Base-by-base conservation (phyloP, 2,329 filamentous ascomycete species). In the Orbilia ellipsospora region DNA sequence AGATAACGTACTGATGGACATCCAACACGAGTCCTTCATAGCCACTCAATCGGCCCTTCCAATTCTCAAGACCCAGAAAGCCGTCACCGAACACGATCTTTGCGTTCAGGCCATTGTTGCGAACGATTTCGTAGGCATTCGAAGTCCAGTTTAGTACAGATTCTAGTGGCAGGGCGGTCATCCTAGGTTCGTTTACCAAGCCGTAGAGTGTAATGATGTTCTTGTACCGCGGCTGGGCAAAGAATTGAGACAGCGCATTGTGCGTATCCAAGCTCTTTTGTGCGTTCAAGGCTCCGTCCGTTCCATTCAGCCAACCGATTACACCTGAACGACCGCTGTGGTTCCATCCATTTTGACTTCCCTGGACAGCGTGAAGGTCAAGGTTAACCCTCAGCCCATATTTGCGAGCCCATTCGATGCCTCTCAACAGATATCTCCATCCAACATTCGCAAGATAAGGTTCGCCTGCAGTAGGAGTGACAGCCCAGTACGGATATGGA, bases 1-100 rank as follows among this genome's bases (percentile, higher is more conserved):
- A 99, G 82, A 97, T 97, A 80, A 96, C 92, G 82, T 99, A 99
- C 83, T 98, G 94, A 83, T 99, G 95, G 44, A 96, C 95, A 83
- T 99, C 95, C n/a, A 99, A 88, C 16, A 96, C 88, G 78, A 98
- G 85, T 77, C 90, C 87, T 55, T 90, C 86, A 80, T 91, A 87
- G 20, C 87, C 86, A 78, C 90, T 88, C 78, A 98, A 87, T 81
- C 91, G 87, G 48, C 92, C 92, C 81, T 97, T 90, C 95, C 95
- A 99, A 80, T 96, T 94, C 78, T 87, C 86, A 3, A 98, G 87
- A 10, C 94, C 94, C 83, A 96, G 88, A 85, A 99, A 99, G 23
- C 95, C 95, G 82, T 99, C 95, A 66, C 94, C 94, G 80, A 99
- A 95, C 45, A 96, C 90, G 68, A 98, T 83, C 45, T 88, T 84